Conservation (phyloP, 441 rosid species). For the Erodium trifolium region DNA sequence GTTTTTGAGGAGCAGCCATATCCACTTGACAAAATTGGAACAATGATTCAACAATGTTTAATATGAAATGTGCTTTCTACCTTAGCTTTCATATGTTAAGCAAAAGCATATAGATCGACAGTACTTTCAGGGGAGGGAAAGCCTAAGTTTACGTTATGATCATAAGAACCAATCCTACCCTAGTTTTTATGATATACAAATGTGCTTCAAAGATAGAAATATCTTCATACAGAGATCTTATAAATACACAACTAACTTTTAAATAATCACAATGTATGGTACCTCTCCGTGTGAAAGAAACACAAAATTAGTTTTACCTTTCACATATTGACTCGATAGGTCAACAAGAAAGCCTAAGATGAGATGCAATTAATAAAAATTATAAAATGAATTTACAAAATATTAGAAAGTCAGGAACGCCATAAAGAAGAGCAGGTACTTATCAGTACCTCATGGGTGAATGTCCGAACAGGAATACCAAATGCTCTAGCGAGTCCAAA, state of each 20-base stretch:
- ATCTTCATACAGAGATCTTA: neutral
- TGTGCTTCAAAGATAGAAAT: neutral
- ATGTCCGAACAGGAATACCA: constrained; percentile 91
- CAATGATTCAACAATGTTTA: neutral
- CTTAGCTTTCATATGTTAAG: neutral
- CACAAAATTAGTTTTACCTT: constrained; percentile 1
- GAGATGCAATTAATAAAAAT: neutral
- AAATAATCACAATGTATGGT: neutral
- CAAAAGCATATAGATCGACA: neutral
- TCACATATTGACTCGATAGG: neutral
- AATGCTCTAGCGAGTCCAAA: constrained; percentile 98
- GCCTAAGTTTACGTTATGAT: neutral
- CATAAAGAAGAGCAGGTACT: neutral
- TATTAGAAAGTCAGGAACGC: neutral
- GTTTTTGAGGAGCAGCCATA: neutral
- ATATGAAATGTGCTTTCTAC: neutral
- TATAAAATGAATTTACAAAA: constrained; percentile 5
- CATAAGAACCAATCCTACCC: neutral
- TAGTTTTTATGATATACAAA: neutral
- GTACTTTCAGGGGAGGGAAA: neutral
- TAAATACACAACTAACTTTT: neutral
- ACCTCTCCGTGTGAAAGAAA: neutral
- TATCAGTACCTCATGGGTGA: constrained; percentile 78
- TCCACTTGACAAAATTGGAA: neutral
- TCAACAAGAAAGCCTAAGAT: neutral